These are phyloP conservation scores for Metarhizium sp. DNA, from an alignment of 2,329 filamentous ascomycete species.

Conservation along the genomic window DNA sequence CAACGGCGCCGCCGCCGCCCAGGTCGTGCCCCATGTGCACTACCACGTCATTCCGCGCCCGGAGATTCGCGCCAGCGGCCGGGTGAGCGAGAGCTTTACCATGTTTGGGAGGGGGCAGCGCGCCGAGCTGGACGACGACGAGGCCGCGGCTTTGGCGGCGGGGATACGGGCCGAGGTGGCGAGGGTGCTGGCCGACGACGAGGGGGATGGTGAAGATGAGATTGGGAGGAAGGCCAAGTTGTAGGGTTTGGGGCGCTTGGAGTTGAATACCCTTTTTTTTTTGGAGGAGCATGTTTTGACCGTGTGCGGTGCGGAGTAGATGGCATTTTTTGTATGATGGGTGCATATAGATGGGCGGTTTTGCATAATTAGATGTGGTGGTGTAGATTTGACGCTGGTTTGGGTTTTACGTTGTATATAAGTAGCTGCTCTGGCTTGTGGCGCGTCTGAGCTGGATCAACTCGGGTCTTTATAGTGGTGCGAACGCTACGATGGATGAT, in stretches of 20 bases:
- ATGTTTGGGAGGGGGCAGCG: slow-evolving; percentile 72
- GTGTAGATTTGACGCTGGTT: too few species aligned
- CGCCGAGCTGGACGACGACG: slow-evolving; percentile 68
- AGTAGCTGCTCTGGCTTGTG: too few species aligned
- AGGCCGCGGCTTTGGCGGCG: slow-evolving; percentile 51
- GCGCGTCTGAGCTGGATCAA: too few species aligned
- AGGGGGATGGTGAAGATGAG: slow-evolving; percentile 17
- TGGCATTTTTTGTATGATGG: too few species aligned
- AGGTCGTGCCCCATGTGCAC: slow-evolving; percentile 89
- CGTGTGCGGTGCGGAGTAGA: too few species aligned
- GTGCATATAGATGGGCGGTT: too few species aligned
- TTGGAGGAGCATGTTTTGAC: too few species aligned
- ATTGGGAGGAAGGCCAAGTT: slow-evolving; percentile 25
- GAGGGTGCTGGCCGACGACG: slow-evolving; percentile 34
- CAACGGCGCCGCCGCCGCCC: slow-evolving; percentile 80
- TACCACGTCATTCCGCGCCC: slow-evolving; percentile 90
- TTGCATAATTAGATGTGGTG: too few species aligned
- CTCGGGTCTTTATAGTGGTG: too few species aligned
- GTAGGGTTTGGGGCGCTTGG: slow-evolving; percentile 13
- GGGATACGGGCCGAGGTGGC: slow-evolving; percentile 41
- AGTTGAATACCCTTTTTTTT: not conserved
- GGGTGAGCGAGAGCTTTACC: slow-evolving; percentile 57
- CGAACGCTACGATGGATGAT: too few species aligned
- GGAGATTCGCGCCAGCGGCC: slow-evolving; percentile 46
- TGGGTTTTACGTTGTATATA: too few species aligned